Percentiles rank a stretch among this genome's conserved stretches.
Conservation (phyloP, 768 basidiomycete species). For the Suillus alpinus region DNA sequence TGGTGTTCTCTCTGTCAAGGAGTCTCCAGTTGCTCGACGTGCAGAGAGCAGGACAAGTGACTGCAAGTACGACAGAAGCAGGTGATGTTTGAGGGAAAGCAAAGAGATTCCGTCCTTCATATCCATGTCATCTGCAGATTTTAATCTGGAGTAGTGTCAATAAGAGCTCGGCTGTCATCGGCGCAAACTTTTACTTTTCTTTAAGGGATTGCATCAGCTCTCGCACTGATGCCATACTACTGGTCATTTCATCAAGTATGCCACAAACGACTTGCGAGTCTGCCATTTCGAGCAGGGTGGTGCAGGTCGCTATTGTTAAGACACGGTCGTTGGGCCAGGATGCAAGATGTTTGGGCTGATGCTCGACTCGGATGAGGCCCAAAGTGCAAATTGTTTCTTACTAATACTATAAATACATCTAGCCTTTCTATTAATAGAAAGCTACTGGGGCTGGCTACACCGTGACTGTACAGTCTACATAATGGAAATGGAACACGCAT, state of each 20-base stretch:
- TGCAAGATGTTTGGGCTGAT: too few species aligned
- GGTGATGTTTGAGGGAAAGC: slow-evolving; percentile 81
- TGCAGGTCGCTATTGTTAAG: not conserved
- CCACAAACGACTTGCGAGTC: slow-evolving; percentile 21
- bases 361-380: too few species aligned
- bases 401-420: too few species aligned
- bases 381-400: too few species aligned
- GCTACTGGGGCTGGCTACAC: too few species aligned
- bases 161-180: not conserved
- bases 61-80: slow-evolving; percentile 83
- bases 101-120: slow-evolving; percentile 85
- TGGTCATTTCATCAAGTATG: slow-evolving; percentile 54
- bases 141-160: slow-evolving; percentile 27
- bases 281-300: slow-evolving; percentile 12
- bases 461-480: too few species aligned
- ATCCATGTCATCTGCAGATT: slow-evolving; percentile 39
- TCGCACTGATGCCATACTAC: slow-evolving; percentile 60
- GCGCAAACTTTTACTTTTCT: slow-evolving; percentile 45
- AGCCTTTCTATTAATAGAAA: too few species aligned
- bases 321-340: not conserved
- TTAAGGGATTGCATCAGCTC: slow-evolving; percentile 51
- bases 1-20: slow-evolving; percentile 49
- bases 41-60: slow-evolving; percentile 72
- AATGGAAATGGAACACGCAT: too few species aligned
- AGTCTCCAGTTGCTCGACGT: slow-evolving; percentile 67